Conservation (phyloP, 305 asterid species). For the Solanum hybrid region DNA sequence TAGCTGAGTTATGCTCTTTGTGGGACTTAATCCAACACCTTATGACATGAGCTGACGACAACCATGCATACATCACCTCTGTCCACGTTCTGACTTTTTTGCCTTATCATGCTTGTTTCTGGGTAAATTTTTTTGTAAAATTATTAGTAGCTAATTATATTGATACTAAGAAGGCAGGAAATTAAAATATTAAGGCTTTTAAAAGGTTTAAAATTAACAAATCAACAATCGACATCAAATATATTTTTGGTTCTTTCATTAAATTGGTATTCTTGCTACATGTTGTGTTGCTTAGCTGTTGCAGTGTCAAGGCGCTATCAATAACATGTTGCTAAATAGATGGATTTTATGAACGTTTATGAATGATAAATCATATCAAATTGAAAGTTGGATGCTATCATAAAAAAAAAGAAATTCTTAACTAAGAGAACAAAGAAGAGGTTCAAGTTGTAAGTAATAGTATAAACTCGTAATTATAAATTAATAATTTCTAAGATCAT, state of each 20-base stretch:
- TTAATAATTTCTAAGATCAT: neutral
- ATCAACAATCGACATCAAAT: neutral
- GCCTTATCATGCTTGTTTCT: neutral
- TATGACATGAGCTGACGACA: neutral
- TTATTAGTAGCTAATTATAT: neutral
- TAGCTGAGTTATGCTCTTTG: fast-evolving
- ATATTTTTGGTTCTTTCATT: neutral
- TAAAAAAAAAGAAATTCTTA: neutral
- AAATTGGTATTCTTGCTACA: neutral
- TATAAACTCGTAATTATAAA: neutral
- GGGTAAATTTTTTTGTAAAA: neutral
- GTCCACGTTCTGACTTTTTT: neutral
- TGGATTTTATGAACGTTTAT: neutral
- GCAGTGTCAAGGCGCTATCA: neutral
- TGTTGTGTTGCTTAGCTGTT: neutral
- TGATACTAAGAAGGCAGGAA: neutral
- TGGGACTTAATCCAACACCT: neutral
- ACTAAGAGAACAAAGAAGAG: neutral
- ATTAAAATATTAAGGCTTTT: neutral
- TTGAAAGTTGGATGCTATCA: neutral
- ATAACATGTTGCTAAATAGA: neutral
- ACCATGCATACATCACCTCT: no score
- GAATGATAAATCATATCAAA: neutral
- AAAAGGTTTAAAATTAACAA: neutral
- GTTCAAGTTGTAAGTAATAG: neutral